These are phyloP conservation scores for Biscogniauxia sp. DNA, from an alignment of 2,329 filamentous ascomycete species.

Conservation along the genomic window DNA sequence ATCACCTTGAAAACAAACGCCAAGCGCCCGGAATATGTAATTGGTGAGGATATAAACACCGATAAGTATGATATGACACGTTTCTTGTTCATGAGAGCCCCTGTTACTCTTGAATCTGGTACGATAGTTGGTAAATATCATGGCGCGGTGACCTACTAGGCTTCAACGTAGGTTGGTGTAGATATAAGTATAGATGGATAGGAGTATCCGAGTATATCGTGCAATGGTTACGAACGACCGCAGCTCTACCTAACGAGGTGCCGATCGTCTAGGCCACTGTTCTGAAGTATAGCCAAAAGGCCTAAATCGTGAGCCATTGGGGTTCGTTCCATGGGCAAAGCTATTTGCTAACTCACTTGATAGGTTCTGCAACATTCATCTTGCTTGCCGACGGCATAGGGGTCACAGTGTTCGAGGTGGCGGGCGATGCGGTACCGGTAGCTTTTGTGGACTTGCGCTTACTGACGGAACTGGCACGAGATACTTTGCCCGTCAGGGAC, in stretches of 20 bases:
- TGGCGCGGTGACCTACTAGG: background rate
- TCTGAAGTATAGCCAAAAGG: slow-evolving; percentile 32
- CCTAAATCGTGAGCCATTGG: slow-evolving; percentile 15
- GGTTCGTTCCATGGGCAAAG: background rate
- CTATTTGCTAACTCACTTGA: slow-evolving; percentile 22
- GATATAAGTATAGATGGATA: background rate
- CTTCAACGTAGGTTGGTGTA: background rate
- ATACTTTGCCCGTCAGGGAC: slow-evolving; percentile 13
- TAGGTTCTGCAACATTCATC: slow-evolving; percentile 15
- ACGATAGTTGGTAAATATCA: background rate
- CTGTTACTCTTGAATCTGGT: background rate
- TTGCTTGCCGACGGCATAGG: slow-evolving; percentile 10
- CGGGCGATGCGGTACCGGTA: slow-evolving; percentile 10
- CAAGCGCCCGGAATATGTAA: background rate
- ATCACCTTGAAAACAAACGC: background rate
- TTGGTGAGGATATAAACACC: background rate
- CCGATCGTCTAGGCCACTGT: slow-evolving; percentile 32
- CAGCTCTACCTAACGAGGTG: slow-evolving; percentile 21
- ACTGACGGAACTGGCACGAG: slow-evolving; percentile 9
- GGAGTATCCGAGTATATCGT: background rate
- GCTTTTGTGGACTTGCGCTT: slow-evolving; percentile 14
- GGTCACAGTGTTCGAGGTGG: slow-evolving; percentile 15
- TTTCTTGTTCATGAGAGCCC: background rate
- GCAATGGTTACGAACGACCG: background rate
- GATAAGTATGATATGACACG: background rate